phyloP scores from a whole-genome alignment of 768 basidiomycete species.

The Leucocoprinus birnbaumii region DNA sequence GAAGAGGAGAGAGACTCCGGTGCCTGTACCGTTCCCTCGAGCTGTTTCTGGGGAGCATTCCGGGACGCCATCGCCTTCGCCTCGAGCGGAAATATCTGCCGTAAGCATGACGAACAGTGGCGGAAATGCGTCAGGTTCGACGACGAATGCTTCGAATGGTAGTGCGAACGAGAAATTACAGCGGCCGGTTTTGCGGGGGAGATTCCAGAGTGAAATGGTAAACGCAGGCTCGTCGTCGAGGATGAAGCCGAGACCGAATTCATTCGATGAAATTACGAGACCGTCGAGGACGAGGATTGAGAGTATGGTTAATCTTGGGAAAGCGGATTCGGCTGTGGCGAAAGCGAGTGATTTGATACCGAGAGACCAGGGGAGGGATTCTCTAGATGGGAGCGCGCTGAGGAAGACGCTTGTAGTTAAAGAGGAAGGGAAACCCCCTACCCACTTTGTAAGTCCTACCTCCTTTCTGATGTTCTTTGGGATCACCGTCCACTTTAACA shows the following conservation, averaged over 20 bases:
- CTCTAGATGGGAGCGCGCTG: slow-evolving; percentile 60
- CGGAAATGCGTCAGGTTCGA: slow-evolving; percentile 24
- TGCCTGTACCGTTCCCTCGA: slow-evolving; percentile 65
- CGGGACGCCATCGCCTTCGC: slow-evolving; percentile 14
- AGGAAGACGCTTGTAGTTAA: slow-evolving; percentile 71
- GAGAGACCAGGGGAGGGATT: slow-evolving; percentile 35
- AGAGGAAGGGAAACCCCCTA: slow-evolving; percentile 78
- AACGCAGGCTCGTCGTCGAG: slow-evolving; percentile 42
- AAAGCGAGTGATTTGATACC: slow-evolving; percentile 65
- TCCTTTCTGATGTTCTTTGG: background rate
- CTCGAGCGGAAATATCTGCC: background rate
- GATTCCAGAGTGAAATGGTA: slow-evolving; percentile 76
- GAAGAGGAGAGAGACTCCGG: background rate
- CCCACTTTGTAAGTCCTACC: slow-evolving; percentile 74
- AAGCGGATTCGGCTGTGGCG: slow-evolving; percentile 42
- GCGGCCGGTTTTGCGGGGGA: slow-evolving; percentile 50
- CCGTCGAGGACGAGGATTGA: slow-evolving; percentile 63
- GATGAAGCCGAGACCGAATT: slow-evolving; percentile 59
- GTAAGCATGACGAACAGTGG: background rate
- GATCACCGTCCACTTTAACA: background rate
- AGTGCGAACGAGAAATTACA: slow-evolving; percentile 31
- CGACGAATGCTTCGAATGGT: slow-evolving; percentile 36
- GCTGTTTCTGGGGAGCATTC: slow-evolving; percentile 50
- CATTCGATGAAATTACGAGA: slow-evolving; percentile 62
- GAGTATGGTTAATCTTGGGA: slow-evolving; percentile 65